Base-by-base conservation (phyloP, 108 stramenopile genomes). In the Skeletonema marinoi region DNA sequence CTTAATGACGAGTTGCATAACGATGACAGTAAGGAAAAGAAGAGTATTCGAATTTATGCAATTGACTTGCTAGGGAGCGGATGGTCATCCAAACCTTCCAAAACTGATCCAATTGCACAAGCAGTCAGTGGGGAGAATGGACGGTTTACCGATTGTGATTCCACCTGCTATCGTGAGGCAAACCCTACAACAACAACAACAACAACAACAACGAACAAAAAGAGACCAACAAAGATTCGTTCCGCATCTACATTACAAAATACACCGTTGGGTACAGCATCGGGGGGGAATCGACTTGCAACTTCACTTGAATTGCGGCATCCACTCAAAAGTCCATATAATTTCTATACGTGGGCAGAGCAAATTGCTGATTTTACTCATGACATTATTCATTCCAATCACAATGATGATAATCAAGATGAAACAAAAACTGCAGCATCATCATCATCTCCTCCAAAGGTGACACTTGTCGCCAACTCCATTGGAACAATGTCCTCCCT, bases 281-380 rank as follows among this genome's bases (percentile, higher is more conserved):
- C 75, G 5, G 81, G 85, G 50, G 91, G 91, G 29, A 65, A 81
- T 65, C 80, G 54, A 56, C 7, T 56, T 4, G 54, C 54, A 25
- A 7, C 17, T 4, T 51, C 19, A 19, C 19, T 51, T 1, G 50
- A 51, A n/a, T 51, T 19, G 17, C 50, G 19, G 29, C 54, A 25
- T 56, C 25, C 19, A 7, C 25, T 10, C 92, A 93, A 5, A 0
- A 87, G 85, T 63, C 88, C 91, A 21, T 98, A 96, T 85, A 95
- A 96, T 65, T 98, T 98, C 71, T 96, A 89, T 65, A 98, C 93
- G 4, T 98, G 97, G 97, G 78, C 88, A 31, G 88, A 96, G 39
- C 88, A 94, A 56, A 67, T 96, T 35, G 68, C 79, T 0, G 92
- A 93, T 62, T 97, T 95, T 81, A 82, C 73, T 11, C 77, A 77